Conservation (phyloP, 768 basidiomycete genomes). For the Lactifluus pinguis region DNA sequence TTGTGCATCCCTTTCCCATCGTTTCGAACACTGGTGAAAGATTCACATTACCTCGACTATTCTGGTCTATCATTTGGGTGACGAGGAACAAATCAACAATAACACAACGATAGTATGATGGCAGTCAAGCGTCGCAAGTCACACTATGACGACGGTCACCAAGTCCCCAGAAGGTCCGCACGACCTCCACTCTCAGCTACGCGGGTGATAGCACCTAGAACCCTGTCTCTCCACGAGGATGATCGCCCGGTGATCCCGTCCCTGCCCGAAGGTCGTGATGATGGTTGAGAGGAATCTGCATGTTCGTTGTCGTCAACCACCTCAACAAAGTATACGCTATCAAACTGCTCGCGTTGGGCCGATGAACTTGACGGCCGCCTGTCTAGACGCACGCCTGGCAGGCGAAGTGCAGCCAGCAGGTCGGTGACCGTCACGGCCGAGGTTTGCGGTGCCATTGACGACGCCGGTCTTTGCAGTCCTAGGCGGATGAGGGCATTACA, state of each 20-base stretch:
- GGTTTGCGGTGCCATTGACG: background rate
- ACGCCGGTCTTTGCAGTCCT: conserved; percentile 3
- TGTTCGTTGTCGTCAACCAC: conserved; percentile 26
- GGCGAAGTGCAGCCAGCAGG: conserved; percentile 31
- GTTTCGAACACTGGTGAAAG: no score
- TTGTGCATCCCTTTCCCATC: no score
- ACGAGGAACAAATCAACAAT: background rate
- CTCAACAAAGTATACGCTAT: conserved; percentile 59
- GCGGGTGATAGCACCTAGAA: background rate
- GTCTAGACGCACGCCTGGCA: conserved; percentile 48
- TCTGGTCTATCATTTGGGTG: background rate
- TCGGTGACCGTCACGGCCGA: conserved; percentile 21
- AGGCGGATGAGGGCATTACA: conserved; percentile 35
- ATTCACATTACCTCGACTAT: background rate
- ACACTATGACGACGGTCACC: conserved; percentile 5
- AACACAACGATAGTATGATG: no score
- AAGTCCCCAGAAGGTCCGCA: conserved; percentile 28
- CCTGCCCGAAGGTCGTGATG: background rate
- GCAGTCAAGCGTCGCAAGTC: background rate
- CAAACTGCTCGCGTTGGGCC: conserved; percentile 36
- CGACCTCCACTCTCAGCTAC: conserved; percentile 21
- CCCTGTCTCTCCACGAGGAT: conserved; percentile 1
- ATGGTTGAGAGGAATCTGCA: background rate
- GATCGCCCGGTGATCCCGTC: background rate
- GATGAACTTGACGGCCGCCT: conserved; percentile 42